These are phyloP conservation scores for Glomus cerebriforme DNA, from an alignment of 192 early-diverging fungal species.

Conservation along the genomic window DNA sequence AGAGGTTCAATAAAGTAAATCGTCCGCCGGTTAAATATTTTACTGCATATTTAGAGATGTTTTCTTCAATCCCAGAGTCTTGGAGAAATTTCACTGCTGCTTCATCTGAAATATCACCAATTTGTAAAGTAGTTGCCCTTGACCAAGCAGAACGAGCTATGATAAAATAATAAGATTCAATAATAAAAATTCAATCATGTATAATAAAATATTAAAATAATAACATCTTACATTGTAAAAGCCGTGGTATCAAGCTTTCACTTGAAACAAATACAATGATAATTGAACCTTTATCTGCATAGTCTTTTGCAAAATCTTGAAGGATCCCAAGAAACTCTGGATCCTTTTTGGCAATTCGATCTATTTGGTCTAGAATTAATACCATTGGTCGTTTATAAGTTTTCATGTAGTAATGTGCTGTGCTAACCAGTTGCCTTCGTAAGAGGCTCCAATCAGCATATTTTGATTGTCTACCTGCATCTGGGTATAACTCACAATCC, in stretches of 20 bases:
- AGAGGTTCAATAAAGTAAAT: conserved; percentile 5
- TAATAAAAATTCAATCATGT: conserved; percentile 16
- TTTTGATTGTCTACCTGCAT: not conserved
- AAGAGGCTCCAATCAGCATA: conserved; percentile 17
- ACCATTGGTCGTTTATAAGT: conserved; percentile 20
- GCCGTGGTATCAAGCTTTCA: conserved; percentile 22
- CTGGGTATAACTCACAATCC: conserved; percentile 24
- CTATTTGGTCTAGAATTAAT: conserved; percentile 29
- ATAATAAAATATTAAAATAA: conserved; percentile 18
- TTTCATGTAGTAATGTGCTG: conserved; percentile 4
- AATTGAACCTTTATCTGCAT: conserved; percentile 16
- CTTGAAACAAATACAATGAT: conserved; percentile 28
- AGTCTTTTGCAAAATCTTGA: conserved; percentile 30
- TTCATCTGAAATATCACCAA: conserved; percentile 27
- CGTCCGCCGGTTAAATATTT: conserved; percentile 29
- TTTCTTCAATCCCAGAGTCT: conserved; percentile 16
- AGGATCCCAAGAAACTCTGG: conserved; percentile 25
- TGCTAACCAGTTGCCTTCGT: not conserved
- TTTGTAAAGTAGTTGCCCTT: not conserved
- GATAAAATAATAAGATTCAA: conserved; percentile 17
- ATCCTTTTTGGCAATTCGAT: conserved; percentile 22
- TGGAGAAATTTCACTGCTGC: conserved; percentile 21
- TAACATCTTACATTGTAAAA: conserved; percentile 25
- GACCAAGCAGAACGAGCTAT: conserved; percentile 30
- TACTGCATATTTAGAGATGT: conserved; percentile 17